A percentile compares a stretch with the other conserved stretches of the same genome.
phyloP scores from a whole-genome alignment of 2,329 filamentous ascomycete genomes.

The Sporothrix schenckii region DNA sequence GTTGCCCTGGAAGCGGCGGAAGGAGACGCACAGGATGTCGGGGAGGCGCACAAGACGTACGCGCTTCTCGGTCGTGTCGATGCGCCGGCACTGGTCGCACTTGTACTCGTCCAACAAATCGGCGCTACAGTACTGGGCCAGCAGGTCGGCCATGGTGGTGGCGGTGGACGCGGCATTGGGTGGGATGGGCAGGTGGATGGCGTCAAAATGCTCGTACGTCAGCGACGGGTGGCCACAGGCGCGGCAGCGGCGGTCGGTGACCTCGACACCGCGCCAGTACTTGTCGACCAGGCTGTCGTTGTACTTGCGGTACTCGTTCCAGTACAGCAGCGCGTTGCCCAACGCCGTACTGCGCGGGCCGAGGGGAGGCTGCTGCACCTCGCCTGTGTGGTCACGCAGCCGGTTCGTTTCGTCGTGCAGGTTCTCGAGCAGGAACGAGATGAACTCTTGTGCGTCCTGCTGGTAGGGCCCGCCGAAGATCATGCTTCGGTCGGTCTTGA shows the following conservation, averaged over 20 bases:
- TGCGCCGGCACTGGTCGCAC: slow-evolving; percentile 73
- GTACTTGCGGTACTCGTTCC: slow-evolving; percentile 68
- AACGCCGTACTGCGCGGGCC: slow-evolving; percentile 42
- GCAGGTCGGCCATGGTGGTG: slow-evolving; percentile 61
- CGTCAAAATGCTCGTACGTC: slow-evolving; percentile 54
- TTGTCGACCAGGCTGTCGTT: slow-evolving; percentile 77
- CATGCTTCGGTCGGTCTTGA: slow-evolving; percentile 46
- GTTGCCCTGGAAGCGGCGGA: slow-evolving; percentile 61
- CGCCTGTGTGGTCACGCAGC: slow-evolving; percentile 47
- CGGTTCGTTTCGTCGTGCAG: slow-evolving; percentile 84
- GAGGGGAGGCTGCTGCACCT: slow-evolving; percentile 37
- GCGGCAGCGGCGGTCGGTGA: slow-evolving; percentile 70
- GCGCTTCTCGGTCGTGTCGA: slow-evolving; percentile 68
- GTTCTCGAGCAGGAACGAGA: slow-evolving; percentile 77
- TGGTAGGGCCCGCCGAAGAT: slow-evolving; percentile 73
- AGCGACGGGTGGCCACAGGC: slow-evolving; percentile 55
- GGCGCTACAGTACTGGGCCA: slow-evolving; percentile 69
- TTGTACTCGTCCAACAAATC: slow-evolving; percentile 70
- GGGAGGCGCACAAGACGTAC: slow-evolving; percentile 78
- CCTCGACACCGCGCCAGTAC: slow-evolving; percentile 77
- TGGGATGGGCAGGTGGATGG: slow-evolving; percentile 54
- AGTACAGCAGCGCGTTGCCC: slow-evolving; percentile 71
- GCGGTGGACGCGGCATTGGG: slow-evolving; percentile 32
- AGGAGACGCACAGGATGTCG: slow-evolving; percentile 74
- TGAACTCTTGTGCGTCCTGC: slow-evolving; percentile 91